Conservation (phyloP, 176 grass and related monocot genomes). For the Carex kokanica region DNA sequence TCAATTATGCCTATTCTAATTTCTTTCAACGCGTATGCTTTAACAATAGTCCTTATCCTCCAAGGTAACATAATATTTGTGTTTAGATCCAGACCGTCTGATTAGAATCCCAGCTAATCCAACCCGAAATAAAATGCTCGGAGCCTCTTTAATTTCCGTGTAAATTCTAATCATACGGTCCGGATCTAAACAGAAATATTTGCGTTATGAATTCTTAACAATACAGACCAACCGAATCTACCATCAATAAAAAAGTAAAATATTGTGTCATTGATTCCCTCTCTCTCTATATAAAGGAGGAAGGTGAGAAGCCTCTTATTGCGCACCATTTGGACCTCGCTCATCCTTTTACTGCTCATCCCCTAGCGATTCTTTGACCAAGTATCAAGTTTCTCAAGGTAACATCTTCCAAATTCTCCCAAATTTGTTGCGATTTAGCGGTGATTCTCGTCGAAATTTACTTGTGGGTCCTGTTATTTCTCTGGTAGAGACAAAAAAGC, state of each 20-base stretch:
- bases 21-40: no score
- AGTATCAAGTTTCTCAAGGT: constrained; percentile 1
- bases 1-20: no score
- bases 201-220: not conserved
- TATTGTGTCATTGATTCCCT: not conserved
- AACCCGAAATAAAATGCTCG: no score
- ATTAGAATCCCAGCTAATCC: no score
- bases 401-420: not conserved
- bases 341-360: not conserved
- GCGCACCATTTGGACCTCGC: not conserved
- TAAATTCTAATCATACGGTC: no score
- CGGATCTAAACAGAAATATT: no score
- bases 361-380: not conserved
- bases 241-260: no score
- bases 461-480: constrained; percentile 17
- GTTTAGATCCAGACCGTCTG: no score
- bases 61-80: no score
- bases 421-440: not conserved
- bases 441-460: not conserved
- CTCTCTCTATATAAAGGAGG: constrained; percentile 27
- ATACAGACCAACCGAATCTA: not conserved
- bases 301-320: constrained; percentile 20
- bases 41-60: no score
- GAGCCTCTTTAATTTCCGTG: no score
- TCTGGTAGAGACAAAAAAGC: not conserved